Evolutionary conservation across 2,329 filamentous ascomycete genomes (phyloP).

Genomic region (Sporothrix mexicana): DNA sequence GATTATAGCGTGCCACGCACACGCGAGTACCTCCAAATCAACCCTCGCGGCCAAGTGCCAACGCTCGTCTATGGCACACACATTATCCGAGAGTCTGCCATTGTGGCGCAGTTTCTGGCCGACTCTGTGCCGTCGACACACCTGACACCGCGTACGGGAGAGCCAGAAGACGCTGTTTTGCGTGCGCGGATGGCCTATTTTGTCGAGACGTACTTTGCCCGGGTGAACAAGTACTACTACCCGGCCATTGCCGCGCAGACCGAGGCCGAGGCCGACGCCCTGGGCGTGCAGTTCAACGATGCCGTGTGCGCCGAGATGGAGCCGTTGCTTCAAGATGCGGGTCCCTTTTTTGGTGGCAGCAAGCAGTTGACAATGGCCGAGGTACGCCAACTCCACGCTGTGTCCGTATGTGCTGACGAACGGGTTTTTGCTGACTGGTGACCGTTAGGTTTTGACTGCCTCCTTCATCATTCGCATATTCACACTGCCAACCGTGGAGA

Average conservation of each 20-base stretch:
- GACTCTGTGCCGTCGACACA: neutral
- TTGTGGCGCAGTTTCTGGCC: slow-evolving; percentile 7
- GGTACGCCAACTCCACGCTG: neutral
- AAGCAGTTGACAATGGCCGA: neutral
- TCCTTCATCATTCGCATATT: slow-evolving; percentile 8
- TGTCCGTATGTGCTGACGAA: no score
- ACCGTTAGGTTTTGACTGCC: slow-evolving; percentile 3
- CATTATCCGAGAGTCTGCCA: neutral
- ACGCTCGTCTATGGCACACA: neutral
- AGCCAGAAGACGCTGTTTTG: neutral
- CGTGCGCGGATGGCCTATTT: neutral
- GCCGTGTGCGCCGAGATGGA: neutral
- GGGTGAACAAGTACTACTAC: neutral
- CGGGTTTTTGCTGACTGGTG: no score
- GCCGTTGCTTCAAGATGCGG: neutral
- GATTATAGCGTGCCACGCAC: neutral
- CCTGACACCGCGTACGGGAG: neutral
- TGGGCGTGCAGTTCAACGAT: neutral
- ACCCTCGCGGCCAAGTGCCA: neutral
- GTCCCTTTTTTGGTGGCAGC: slow-evolving; percentile 3
- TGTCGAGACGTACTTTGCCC: neutral
- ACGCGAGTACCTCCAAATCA: neutral
- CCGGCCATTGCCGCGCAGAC: neutral
- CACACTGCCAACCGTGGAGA: neutral
- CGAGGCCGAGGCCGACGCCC: neutral